Evolutionary conservation across 169 alveolate species (phyloP), one percentile per base, ranked within the genome.

Genomic region (Plasmodium cynomolgi): DNA sequence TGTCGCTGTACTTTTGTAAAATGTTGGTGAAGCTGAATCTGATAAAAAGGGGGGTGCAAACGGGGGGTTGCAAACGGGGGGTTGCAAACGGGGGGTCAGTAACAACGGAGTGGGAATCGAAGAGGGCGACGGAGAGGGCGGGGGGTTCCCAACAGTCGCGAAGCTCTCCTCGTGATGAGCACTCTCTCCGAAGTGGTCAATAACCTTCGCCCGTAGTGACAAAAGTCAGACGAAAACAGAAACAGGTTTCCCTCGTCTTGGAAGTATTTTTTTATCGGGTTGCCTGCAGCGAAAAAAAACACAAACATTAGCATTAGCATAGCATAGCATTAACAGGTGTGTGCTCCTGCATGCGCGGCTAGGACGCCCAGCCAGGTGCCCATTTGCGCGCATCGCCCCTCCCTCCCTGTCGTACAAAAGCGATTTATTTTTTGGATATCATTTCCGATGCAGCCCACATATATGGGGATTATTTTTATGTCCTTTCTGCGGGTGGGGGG

Each of bases 161-260:
- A 44, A 13, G 56, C 13, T 13, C 56, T 50, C 23, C 56, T 50
- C 62, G 3, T 50, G 62, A 13, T 3, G 1, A 44, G n/a, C 56
- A 44, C 56, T 11, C n/a, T 44, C 56, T 44, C 56, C 6, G 56
- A 44, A 2, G 23, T 62, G 26, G 13, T 81, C 39, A 68, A 92
- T 62, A 84, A 97, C 98, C 98, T 95, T 72, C 81, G 75, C 56
- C 99, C 99, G 98, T 98, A 98, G 84, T 98, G 99, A 88, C 99
- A 98, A 92, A 98, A 98, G 84, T 98, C 99, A 41, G 98, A 96
- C 13, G 99, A 98, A 79, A 98, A 95, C 17, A 98, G 95, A 94
- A 98, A 98, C 5, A 97, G 41, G 77, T 92, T 97, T 47, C 84
- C 96, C 91, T 95, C 95, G 74, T 96, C 97, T 75, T 84, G 93